Conservation (phyloP, 257 asterid genomes). For the Ilex aquifolium region DNA sequence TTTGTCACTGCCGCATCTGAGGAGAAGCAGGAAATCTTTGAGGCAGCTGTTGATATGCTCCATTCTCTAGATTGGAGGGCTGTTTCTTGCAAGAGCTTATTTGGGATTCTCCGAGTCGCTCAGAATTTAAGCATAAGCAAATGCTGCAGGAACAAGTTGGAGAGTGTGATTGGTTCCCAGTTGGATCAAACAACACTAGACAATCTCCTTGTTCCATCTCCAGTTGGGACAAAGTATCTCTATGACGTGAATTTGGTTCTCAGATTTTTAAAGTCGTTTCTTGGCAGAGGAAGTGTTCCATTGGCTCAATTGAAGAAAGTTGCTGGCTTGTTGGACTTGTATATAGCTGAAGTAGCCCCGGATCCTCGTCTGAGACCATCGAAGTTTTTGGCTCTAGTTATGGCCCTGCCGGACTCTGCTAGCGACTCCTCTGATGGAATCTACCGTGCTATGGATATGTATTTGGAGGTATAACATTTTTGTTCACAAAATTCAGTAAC, state of each 20-base stretch:
- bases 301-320: conserved; percentile 58
- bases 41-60: conserved; percentile 55
- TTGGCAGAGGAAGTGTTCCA: conserved; percentile 57
- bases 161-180: conserved; percentile 63
- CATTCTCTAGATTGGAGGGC: conserved; percentile 39
- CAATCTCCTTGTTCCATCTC: conserved; percentile 64
- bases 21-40: conserved; percentile 37
- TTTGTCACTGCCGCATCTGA: conserved; percentile 24
- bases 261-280: conserved; percentile 49
- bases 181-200: conserved; percentile 64
- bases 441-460: conserved; percentile 58
- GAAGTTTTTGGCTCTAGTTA: conserved; percentile 54
- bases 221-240: conserved; percentile 35
- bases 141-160: conserved; percentile 39
- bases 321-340: conserved; percentile 51
- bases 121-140: conserved; percentile 32
- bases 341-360: conserved; percentile 76
- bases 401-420: conserved; percentile 61
- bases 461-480: conserved; percentile 43
- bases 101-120: conserved; percentile 48
- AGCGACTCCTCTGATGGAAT: conserved; percentile 58
- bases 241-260: conserved; percentile 74
- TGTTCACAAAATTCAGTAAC: too few relatives aligned
- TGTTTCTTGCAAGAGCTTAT: conserved; percentile 56
- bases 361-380: conserved; percentile 63